Evolutionary conservation across 371 early-diverging fungal genomes (phyloP), one percentile per base, ranked within the genome.

Genomic region (Zychaea mexicana): DNA sequence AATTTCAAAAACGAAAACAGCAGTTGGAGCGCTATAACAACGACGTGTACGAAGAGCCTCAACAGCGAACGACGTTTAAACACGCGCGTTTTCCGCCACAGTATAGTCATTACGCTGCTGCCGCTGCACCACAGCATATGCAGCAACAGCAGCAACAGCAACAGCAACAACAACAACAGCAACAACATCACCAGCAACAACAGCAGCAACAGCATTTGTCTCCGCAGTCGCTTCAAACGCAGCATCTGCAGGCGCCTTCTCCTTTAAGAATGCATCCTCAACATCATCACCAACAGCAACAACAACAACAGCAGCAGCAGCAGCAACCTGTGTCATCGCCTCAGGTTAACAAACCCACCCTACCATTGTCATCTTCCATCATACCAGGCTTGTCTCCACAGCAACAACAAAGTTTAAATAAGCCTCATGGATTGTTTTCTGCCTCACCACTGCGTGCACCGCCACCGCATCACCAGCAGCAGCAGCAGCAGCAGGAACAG

Each of bases 401-500:
- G 24, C 65, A 32, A 26, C 63, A 54, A 21, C 64, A 64, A 57
- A 21, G 12, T 15, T n/a, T 55, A 31, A 64, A 33, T 57, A 66
- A 66, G 53, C 55, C 55, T 45, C 65, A 6, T 39, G 53, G 28
- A 28, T 64, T 49, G 39, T 47, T 53, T 42, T 52, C 10, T 53
- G 27, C 22, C 28, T 61, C 47, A n/a, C 62, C 27, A 59, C 67
- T 55, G 62, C 64, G 28, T 60, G 42, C 42, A 12, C 42, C 42
- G n/a, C 61, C 26, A 56, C 56, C 5, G 10, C 30, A 56, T 19
- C 56, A 56, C 17, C 56, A 56, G 26, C 54, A 54, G n/a, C 54
- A 7, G 26, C 24, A 24, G 15, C 70, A 73, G 58, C 52, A 69
- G 28, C 62, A 66, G 61, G 42, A 69, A 7, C 71, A 71, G 58